A percentile compares a stretch with the other conserved stretches of the same genome.
phyloP scores from a whole-genome alignment of 108 stramenopile genomes.

The Nitzschia sp. region DNA sequence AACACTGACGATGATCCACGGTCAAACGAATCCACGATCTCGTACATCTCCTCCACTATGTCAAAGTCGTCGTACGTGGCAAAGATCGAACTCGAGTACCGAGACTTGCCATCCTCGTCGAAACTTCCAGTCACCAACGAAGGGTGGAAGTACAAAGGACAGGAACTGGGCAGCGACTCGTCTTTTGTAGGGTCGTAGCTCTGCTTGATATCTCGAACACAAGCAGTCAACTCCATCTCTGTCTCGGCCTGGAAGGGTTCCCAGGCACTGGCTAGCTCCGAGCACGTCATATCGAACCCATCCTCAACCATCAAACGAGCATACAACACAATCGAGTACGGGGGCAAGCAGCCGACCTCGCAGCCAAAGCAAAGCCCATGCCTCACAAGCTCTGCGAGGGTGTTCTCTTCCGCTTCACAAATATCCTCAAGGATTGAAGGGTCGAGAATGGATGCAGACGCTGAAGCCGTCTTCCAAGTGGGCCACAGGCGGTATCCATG shows the following conservation, averaged over 20 bases:
- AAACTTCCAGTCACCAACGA: constrained; percentile 38
- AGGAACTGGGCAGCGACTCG: constrained; percentile 5
- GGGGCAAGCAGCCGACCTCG: constrained; percentile 32
- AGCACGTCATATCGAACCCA: constrained; percentile 32
- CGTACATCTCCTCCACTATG: constrained; percentile 34
- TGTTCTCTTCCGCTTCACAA: constrained; percentile 38
- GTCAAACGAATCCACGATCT: constrained; percentile 28
- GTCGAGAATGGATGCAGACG: constrained; percentile 6
- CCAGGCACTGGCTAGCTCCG: constrained; percentile 36
- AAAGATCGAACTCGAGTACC: constrained; percentile 46
- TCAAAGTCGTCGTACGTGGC: constrained; percentile 21
- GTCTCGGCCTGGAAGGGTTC: constrained; percentile 16
- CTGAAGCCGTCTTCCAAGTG: constrained; percentile 15
- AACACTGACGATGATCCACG: constrained; percentile 17
- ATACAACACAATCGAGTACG: constrained; percentile 41
- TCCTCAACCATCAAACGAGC: constrained; percentile 39
- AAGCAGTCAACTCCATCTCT: constrained; percentile 19
- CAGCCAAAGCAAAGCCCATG: constrained; percentile 33
- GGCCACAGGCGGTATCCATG: constrained; percentile 34
- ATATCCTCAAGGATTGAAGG: constrained; percentile 25
- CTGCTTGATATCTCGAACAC: constrained; percentile 21
- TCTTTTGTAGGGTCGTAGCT: constrained; percentile 7
- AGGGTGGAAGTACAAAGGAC: constrained; percentile 33
- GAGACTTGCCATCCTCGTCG: constrained; percentile 9
- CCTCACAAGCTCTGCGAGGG: constrained; percentile 21